A percentile compares a stretch with the other conserved stretches of the same genome.
Conservation (phyloP, 2,329 filamentous ascomycete species). For the Annulohypoxylon truncatum region DNA sequence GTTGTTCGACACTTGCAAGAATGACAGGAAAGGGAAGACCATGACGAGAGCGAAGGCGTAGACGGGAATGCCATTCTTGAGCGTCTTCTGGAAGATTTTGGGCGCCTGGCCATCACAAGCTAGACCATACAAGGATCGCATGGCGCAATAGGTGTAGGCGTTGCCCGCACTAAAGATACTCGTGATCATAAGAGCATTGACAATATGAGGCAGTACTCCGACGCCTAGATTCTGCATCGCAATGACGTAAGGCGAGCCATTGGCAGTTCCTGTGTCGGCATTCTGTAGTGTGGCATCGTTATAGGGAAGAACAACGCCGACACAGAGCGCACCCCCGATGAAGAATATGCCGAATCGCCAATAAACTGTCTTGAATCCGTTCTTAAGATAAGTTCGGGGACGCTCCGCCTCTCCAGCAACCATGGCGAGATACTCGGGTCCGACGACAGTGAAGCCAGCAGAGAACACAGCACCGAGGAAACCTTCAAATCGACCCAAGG, state of each 20-base stretch:
- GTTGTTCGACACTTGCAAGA: slow-evolving; percentile 53
- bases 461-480: slow-evolving; percentile 70
- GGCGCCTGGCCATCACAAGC: slow-evolving; percentile 67
- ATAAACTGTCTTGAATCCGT: slow-evolving; percentile 74
- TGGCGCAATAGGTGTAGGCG: slow-evolving; percentile 70
- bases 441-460: slow-evolving; percentile 69
- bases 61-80: slow-evolving; percentile 69
- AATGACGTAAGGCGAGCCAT: slow-evolving; percentile 66
- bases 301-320: slow-evolving; percentile 72
- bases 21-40: slow-evolving; percentile 70
- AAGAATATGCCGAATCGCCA: slow-evolving; percentile 75
- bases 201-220: slow-evolving; percentile 65
- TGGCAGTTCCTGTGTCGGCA: slow-evolving; percentile 60
- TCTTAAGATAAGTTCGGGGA: slow-evolving; percentile 68
- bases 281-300: slow-evolving; percentile 67
- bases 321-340: slow-evolving; percentile 70
- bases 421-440: slow-evolving; percentile 70
- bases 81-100: slow-evolving; percentile 63
- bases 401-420: slow-evolving; percentile 65
- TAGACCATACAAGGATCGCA: slow-evolving; percentile 69
- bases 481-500: slow-evolving; percentile 73
- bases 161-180: slow-evolving; percentile 72
- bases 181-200: slow-evolving; percentile 71
- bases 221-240: slow-evolving; percentile 70
- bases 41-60: slow-evolving; percentile 71